Evolutionary conservation across 495 filamentous ascomycete species (phyloP).

Genomic region (Podospora fimiseda): DNA sequence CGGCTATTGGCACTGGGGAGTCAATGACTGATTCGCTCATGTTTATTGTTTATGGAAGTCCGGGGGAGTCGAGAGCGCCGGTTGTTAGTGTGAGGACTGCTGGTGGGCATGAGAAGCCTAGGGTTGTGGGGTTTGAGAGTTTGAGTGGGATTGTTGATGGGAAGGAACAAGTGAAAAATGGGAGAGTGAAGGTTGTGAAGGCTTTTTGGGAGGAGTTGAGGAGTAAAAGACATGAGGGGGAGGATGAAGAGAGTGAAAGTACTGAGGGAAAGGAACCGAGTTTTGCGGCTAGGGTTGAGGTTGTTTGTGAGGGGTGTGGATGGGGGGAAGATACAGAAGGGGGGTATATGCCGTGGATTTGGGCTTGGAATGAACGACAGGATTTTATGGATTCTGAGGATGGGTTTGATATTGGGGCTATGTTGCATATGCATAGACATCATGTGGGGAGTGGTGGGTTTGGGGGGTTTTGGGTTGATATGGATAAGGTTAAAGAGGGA

Average conservation of each 20-base stretch:
- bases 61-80: constrained; percentile 10
- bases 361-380: constrained; percentile 27
- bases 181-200: neutral
- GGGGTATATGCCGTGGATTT: constrained; percentile 20
- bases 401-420: neutral
- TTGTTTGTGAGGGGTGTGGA: neutral
- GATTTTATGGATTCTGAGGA: constrained; percentile 13
- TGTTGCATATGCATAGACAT: constrained; percentile 21
- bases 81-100: constrained; percentile 24
- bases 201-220: neutral
- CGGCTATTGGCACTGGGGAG: constrained; percentile 24
- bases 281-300: neutral
- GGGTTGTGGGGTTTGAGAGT: neutral
- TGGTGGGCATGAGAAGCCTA: constrained; percentile 23
- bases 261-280: neutral
- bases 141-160: neutral
- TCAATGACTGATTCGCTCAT: constrained; percentile 25
- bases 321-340: constrained; percentile 6
- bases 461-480: constrained; percentile 21
- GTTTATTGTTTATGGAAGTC: constrained; percentile 29
- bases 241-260: neutral
- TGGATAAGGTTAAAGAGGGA: neutral
- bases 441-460: constrained; percentile 12
- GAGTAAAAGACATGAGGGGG: neutral
- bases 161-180: neutral